These are phyloP conservation scores for Cydonia oblonga DNA, from an alignment of 331 rosid genomes.

Conservation along the genomic window DNA sequence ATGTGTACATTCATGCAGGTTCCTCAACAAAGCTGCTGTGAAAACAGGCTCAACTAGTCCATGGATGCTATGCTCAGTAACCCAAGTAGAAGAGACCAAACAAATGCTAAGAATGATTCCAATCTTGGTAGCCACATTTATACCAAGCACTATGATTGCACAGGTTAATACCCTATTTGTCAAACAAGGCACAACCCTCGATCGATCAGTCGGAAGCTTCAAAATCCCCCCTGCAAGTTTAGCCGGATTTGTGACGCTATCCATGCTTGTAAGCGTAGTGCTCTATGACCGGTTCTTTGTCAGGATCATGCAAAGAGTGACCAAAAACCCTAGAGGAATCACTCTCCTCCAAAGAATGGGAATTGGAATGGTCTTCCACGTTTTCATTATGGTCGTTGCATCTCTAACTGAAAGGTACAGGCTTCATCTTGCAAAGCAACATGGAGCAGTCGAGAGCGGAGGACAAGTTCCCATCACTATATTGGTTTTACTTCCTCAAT, in stretches of 20 bases:
- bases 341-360: slow-evolving; percentile 42
- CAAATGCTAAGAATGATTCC: slow-evolving; percentile 48
- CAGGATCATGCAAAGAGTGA: slow-evolving; percentile 23
- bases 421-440: slow-evolving; percentile 26
- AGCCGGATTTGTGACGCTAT: slow-evolving; percentile 27
- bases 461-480: slow-evolving; percentile 37
- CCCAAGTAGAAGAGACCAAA: slow-evolving; percentile 51
- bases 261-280: slow-evolving; percentile 35
- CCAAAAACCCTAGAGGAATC: slow-evolving; percentile 46
- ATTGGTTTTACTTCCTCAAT: slow-evolving; percentile 37
- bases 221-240: slow-evolving; percentile 47
- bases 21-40: slow-evolving; percentile 36
- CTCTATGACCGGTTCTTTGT: slow-evolving; percentile 38
- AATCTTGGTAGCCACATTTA: slow-evolving; percentile 26
- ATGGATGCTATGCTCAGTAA: slow-evolving; percentile 38
- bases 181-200: slow-evolving; percentile 45
- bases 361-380: slow-evolving; percentile 34
- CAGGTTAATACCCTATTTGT: slow-evolving; percentile 36
- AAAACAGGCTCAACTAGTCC: slow-evolving; percentile 23
- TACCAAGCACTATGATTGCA: slow-evolving; percentile 45
- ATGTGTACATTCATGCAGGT: slow-evolving; percentile 12
- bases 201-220: slow-evolving; percentile 31
- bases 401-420: slow-evolving; percentile 30
- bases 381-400: slow-evolving; percentile 26
- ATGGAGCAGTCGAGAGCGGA: slow-evolving; percentile 21